Conservation (phyloP, 164 flowering plant species). For the Macadamia integrifolia region DNA sequence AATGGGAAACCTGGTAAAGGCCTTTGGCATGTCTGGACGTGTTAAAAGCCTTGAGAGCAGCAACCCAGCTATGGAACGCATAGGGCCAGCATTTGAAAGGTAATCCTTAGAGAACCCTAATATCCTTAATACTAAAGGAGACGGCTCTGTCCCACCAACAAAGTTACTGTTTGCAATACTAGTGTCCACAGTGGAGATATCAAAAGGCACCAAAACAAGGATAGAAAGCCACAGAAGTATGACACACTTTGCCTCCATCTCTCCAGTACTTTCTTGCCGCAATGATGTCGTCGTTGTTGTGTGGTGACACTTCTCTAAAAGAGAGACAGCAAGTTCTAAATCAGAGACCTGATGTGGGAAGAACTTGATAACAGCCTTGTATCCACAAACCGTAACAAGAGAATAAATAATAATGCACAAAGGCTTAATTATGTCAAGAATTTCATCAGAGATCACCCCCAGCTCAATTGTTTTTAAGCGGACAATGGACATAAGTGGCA, state of each 20-base stretch:
- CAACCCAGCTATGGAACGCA: slow-evolving; percentile 82
- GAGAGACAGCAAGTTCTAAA: slow-evolving; percentile 89
- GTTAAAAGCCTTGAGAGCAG: slow-evolving; percentile 81
- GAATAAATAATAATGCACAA: slow-evolving; percentile 75
- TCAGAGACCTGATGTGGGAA: slow-evolving; percentile 98
- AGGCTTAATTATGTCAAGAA: slow-evolving; percentile 71
- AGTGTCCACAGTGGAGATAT: slow-evolving; percentile 83
- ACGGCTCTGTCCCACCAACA: slow-evolving; percentile 37
- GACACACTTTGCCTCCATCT: slow-evolving; percentile 92
- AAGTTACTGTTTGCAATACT: slow-evolving; percentile 40
- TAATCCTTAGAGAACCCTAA: slow-evolving; percentile 68
- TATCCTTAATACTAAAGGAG: slow-evolving; percentile 73
- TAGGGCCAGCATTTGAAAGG: slow-evolving; percentile 86
- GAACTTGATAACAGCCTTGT: slow-evolving; percentile 87
- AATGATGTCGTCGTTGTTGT: slow-evolving; percentile 46
- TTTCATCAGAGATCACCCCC: slow-evolving; percentile 49
- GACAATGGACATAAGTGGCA: slow-evolving; percentile 76
- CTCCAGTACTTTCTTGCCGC: slow-evolving; percentile 93
- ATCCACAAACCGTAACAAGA: slow-evolving; percentile 87
- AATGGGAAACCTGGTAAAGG: slow-evolving; percentile 60
- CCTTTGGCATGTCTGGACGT: slow-evolving; percentile 89
- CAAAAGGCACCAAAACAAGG: slow-evolving; percentile 95
- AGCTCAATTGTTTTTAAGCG: slow-evolving; percentile 63
- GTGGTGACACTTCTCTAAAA: slow-evolving; percentile 70
- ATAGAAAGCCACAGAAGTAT: slow-evolving; percentile 87